Percentiles rank a stretch among this genome's conserved stretches.
These are phyloP conservation scores for Yamadazyma nakazawae DNA, from an alignment of 805 yeast genomes.

Conservation along the genomic window DNA sequence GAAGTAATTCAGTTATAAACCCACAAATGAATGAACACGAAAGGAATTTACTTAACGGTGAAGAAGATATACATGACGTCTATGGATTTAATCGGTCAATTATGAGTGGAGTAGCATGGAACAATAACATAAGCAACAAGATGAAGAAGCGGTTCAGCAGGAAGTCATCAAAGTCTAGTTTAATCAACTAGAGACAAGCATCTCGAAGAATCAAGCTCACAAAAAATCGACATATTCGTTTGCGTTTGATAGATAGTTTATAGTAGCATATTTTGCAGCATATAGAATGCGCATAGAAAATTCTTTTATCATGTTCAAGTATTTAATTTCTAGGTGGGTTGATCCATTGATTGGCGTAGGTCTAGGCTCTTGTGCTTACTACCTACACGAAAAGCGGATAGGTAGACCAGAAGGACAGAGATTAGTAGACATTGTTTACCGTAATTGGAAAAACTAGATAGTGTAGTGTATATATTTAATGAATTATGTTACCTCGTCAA, in stretches of 20 bases:
- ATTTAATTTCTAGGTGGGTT: slow-evolving; percentile 48
- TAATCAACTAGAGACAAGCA: not conserved
- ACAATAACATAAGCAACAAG: slow-evolving; percentile 52
- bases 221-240: no score
- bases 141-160: slow-evolving; percentile 40
- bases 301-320: slow-evolving; percentile 29
- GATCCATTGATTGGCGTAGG: slow-evolving; percentile 66
- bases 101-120: slow-evolving; percentile 62
- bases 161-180: slow-evolving; percentile 12
- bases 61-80: slow-evolving; percentile 39
- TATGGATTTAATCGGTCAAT: slow-evolving; percentile 42
- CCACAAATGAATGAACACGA: slow-evolving; percentile 41
- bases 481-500: slow-evolving; percentile 2
- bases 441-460: not conserved
- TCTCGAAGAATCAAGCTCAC: not conserved
- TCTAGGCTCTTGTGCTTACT: slow-evolving; percentile 63
- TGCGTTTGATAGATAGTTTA: no score
- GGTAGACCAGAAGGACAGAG: slow-evolving; percentile 59
- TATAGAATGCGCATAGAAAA: not conserved
- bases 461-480: not conserved
- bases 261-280: not conserved
- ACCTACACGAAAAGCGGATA: slow-evolving; percentile 56
- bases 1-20: slow-evolving; percentile 24
- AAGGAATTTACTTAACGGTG: slow-evolving; percentile 23
- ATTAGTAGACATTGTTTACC: slow-evolving; percentile 47